Conservation (phyloP, 768 basidiomycete genomes). For the Podaxis mareebaensis region DNA sequence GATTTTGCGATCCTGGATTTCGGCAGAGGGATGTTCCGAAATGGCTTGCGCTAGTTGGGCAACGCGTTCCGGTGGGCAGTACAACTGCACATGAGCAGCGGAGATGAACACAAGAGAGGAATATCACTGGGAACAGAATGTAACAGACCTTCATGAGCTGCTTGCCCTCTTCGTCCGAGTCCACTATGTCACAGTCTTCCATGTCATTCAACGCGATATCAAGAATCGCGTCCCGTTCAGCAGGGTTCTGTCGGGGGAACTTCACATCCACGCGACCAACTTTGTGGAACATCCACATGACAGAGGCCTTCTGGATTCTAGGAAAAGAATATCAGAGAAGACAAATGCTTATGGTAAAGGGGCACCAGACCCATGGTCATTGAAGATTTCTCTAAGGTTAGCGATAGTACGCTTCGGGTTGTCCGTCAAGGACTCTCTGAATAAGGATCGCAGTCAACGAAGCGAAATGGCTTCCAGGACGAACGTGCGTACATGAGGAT, state of each 20-base stretch:
- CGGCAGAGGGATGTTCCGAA: slow-evolving; percentile 19
- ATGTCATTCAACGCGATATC: slow-evolving; percentile 42
- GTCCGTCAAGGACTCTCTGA: slow-evolving; percentile 45
- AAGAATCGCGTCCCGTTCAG: slow-evolving; percentile 35
- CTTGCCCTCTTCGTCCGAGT: slow-evolving; percentile 31
- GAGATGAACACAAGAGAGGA: slow-evolving; percentile 8
- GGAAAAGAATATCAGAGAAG: slow-evolving; percentile 5
- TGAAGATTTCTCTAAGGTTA: slow-evolving; percentile 53
- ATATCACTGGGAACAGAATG: neutral
- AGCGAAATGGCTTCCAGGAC: neutral
- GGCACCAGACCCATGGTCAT: slow-evolving; percentile 44
- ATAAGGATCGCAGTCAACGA: neutral
- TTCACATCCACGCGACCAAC: slow-evolving; percentile 46
- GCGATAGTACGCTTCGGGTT: slow-evolving; percentile 64
- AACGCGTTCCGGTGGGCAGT: slow-evolving; percentile 17
- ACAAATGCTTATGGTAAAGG: neutral
- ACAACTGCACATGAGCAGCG: slow-evolving; percentile 8
- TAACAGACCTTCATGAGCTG: slow-evolving; percentile 23
- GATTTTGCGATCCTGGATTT: slow-evolving; percentile 48
- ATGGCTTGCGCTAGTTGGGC: slow-evolving; percentile 18
- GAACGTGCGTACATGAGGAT: slow-evolving; percentile 55
- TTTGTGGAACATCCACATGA: slow-evolving; percentile 64
- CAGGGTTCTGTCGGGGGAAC: slow-evolving; percentile 36
- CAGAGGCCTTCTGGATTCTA: slow-evolving; percentile 63
- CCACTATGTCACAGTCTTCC: slow-evolving; percentile 43